These are phyloP conservation scores for Syncephalis fuscata DNA, from an alignment of 371 early-diverging fungal genomes.

Conservation along the genomic window DNA sequence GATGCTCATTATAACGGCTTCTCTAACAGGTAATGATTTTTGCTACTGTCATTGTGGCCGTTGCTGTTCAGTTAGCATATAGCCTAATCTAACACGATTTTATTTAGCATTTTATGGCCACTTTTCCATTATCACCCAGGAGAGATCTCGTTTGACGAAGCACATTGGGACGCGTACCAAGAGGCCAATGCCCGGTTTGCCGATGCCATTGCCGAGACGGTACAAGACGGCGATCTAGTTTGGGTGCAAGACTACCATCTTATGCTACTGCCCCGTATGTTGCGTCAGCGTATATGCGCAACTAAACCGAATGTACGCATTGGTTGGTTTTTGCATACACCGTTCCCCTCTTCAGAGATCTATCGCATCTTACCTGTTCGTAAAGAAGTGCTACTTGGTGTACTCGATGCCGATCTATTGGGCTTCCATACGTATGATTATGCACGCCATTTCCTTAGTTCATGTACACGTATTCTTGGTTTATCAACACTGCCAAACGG, in stretches of 20 bases:
- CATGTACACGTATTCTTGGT: constrained; percentile 89
- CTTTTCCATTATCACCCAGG: constrained; percentile 98
- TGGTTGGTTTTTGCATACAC: constrained; percentile 98
- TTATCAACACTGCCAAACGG: constrained; percentile 82
- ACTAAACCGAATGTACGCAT: constrained; percentile 63
- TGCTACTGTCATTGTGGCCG: too few relatives aligned
- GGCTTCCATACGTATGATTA: constrained; percentile 99
- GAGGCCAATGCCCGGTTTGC: constrained; percentile 85
- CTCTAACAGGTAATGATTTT: constrained; percentile 94
- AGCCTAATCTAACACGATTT: constrained; percentile 1
- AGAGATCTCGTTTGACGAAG: constrained; percentile 84
- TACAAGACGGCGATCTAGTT: constrained; percentile 87
- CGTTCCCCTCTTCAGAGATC: constrained; percentile 93
- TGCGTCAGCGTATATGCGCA: constrained; percentile 32
- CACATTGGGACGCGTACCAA: constrained; percentile 92
- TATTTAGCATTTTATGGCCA: constrained; percentile 86
- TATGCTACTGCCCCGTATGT: constrained; percentile 87
- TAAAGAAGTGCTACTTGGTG: constrained; percentile 80
- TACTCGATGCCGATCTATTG: constrained; percentile 78
- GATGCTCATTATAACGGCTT: constrained; percentile 98
- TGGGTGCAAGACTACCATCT: constrained; percentile 99
- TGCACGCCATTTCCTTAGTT: constrained; percentile 93
- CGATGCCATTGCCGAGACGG: constrained; percentile 58
- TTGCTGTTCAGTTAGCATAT: not conserved
- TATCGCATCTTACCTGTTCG: constrained; percentile 74